Base-by-base conservation (phyloP, 1,284 basidiomycete genomes). In the Boletus coffeatus region DNA sequence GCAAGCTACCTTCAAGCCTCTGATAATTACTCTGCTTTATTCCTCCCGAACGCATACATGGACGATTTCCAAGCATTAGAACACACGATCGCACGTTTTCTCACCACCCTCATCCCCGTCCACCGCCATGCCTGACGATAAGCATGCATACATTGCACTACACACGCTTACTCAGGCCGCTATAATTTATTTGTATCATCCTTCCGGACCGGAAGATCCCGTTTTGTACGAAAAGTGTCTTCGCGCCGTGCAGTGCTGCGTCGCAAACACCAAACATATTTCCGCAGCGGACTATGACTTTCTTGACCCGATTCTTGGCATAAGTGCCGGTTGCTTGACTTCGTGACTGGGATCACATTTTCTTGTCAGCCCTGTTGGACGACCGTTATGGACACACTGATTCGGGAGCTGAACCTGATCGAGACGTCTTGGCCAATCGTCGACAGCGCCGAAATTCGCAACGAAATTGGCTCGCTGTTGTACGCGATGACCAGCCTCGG, bases 301-400 rank as follows among this genome's bases (percentile, higher is more conserved):
- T 71, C 79, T 91, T 37, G 89, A 91, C 75, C 89, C 89, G 25
- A 83, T 90, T 66, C 79, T 90, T 65, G 87, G 86, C 62, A 88
- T 90, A 76, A 67, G 88, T 77, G 10, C 61, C 60, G 53, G 16
- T 34, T 59, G 4, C 46, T 59, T 61, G 59, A 57, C 14, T 53
- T 18, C 25, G 36, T 61, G 62, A 59, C 34, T 50, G 48, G 62
- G 50, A 68, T 61, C 34, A n/a, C 2, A 5, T 64, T 58, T 25
- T 21, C 37, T 56, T 64, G 59, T 29, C 64, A 90, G 88, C 82
- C 84, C 16, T 90, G 88, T 68, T 90, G 88, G 88, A 84, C 85
- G 16, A 80, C 79, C 60, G 84, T 81, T 29, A 84, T 87, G 60
- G 86, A 88, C 69, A 83, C 85, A 11, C 75, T 90, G 61, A 80